Evolutionary conservation across 768 basidiomycete genomes (phyloP), one percentile per base, ranked within the genome.

Genomic region (Megacollybia marginata): DNA sequence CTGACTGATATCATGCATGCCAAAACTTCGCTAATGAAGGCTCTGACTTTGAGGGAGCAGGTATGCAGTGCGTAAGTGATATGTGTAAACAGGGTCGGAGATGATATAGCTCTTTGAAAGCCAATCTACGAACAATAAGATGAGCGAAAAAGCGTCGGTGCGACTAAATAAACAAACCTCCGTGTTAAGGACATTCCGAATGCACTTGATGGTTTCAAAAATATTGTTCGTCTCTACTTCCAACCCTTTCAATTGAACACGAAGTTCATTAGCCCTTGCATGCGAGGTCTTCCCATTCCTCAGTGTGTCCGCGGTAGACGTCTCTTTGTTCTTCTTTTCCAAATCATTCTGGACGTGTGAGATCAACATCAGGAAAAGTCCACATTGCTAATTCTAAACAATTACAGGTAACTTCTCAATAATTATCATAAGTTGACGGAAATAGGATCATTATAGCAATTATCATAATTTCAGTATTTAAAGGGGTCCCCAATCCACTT

Each of bases 211-310:
- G 19, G 83, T 63, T 60, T 95, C 92, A 31, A 85, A 58, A 23
- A 93, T 67, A 1, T 85, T 79, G 2, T 74, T 77, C 11, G 74
- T 77, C 60, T 91, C 88, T 28, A 76, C 65, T 44, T 94, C 89
- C 0, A 86, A 88, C 0, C 92, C 93, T 2, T 91, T 88, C 1
- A 96, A 69, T 58, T 91, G 87, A 0, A 93, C 87, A 2, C 92
- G 82, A 15, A 97, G 71, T 88, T 92, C 46, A 78, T 72, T 20
- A 92, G 72, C n/a, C 58, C 79, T 82, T 35, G 75, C 66, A 55
- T 85, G 82, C 9, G 71, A 66, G 5, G 71, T 55, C 56, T 75
- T 88, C 46, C 70, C 71, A 13, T 65, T 72, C 47, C 75, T 76
- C 48, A 92, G 69, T 10, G 73, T 70, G 44, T 82, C 74, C 35